These are phyloP conservation scores for Atalantia buxifolia DNA, from an alignment of 345 rosid species.

Conservation along the genomic window DNA sequence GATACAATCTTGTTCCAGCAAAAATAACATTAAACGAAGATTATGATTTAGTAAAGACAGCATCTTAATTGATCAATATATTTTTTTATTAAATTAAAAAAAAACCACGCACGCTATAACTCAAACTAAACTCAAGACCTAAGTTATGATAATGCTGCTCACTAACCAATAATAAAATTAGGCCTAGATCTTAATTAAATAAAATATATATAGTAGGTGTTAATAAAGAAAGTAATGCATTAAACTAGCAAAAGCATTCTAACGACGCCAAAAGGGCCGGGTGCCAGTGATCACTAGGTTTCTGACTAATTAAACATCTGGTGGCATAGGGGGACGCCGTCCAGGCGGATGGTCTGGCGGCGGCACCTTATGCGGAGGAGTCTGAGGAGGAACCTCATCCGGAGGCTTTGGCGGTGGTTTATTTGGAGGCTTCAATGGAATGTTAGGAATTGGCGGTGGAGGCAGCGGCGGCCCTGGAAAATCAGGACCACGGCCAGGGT, in stretches of 20 bases:
- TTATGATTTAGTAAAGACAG: too few species aligned
- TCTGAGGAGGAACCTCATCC: neutral
- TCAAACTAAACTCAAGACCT: too few species aligned
- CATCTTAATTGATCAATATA: too few species aligned
- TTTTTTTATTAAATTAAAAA: too few species aligned
- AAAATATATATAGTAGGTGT: too few species aligned
- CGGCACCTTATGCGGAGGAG: neutral
- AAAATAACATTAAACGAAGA: too few species aligned
- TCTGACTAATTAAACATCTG: neutral
- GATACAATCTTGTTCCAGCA: neutral
- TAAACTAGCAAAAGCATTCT: too few species aligned
- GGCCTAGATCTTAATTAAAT: too few species aligned
- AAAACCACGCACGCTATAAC: too few species aligned
- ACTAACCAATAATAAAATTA: too few species aligned
- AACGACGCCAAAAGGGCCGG: neutral
- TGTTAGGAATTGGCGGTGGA: conserved; percentile 1
- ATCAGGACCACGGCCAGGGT: neutral
- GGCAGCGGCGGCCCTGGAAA: conserved; percentile 5
- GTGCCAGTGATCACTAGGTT: neutral
- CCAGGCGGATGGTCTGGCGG: neutral
- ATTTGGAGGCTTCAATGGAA: neutral
- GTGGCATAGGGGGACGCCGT: neutral
- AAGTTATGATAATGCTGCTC: too few species aligned
- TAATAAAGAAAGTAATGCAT: too few species aligned
- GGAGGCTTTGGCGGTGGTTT: neutral